Base-by-base conservation (phyloP, 192 early-diverging fungal species). In the Entomortierella lignicola region DNA sequence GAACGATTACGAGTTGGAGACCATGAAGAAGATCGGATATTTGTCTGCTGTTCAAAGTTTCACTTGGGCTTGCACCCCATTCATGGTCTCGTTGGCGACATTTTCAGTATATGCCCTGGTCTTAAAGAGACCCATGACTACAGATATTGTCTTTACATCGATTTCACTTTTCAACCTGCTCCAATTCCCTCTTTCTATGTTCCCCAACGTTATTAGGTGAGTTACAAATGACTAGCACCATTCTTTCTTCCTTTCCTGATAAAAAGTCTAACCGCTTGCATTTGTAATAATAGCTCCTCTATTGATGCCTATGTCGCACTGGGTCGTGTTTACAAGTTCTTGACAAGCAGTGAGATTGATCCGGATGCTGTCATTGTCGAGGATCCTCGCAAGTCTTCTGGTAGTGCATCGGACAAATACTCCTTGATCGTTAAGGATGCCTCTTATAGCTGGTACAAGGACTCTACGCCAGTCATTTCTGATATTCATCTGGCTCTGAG, bases 81-180 rank as follows among this genome's bases (percentile, higher is more conserved):
- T 98, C 83, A 69, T 96, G 64, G 95, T 99, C 1, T 92, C 94
- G 12, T 89, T 98, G 42, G 70, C 87, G 12, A 94, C 93, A 1
- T 99, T 97, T 83, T 83, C 89, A 1, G 72, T 94, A 17, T 99
- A 94, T 62, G 85, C 89, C 8, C 31, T 89, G 18, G 79, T 93
- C 29, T 62, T 77, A 43, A 68, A 87, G 86, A 52, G 77, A 18
- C 88, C 87, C 18, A 84, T 97, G 55, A 91, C 90, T 0, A 83
- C 90, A 27, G 85, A 88, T 65, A 75, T 93, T 66, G 92, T 93
- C 0, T 98, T 98, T 79, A 92, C 95, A 5, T 89, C 95, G 10
- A 87, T 99, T 43, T 77, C 95, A 7, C 84, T 99, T 12, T 97
- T 99, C 89, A 97, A 97, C 82, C 73, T 97, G 55, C 83, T 98